Percentiles rank a stretch among this genome's conserved stretches.
Conservation (phyloP, 768 basidiomycete genomes). For the Rhodotorula taiwanensis region DNA sequence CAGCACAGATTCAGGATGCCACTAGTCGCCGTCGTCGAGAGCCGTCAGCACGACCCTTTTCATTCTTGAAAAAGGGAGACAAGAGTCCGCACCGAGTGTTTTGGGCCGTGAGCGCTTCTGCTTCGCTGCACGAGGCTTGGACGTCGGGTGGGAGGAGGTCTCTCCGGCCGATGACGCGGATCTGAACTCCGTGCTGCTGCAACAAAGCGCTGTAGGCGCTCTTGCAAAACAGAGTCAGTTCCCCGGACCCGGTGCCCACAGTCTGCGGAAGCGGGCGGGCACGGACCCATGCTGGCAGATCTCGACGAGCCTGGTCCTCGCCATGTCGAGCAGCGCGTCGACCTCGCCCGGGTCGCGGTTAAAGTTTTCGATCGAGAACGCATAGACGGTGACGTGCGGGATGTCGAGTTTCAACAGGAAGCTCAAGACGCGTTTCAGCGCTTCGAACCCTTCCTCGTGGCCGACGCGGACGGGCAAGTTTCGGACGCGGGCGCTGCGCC, state of each 20-base stretch:
- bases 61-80: not conserved
- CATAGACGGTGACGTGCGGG: conserved; percentile 82
- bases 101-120: conserved; percentile 67
- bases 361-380: conserved; percentile 98
- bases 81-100: conserved; percentile 58
- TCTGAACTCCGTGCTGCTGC: conserved; percentile 69
- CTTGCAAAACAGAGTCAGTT: not conserved
- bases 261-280: not conserved
- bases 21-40: conserved; percentile 50
- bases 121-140: conserved; percentile 59
- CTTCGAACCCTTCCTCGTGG: conserved; percentile 74
- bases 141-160: conserved; percentile 73
- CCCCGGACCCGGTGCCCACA: too few species aligned
- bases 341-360: conserved; percentile 80
- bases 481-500: conserved; percentile 63
- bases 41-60: too few species aligned
- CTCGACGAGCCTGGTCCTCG: conserved; percentile 68
- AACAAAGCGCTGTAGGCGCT: conserved; percentile 60
- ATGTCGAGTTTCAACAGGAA: conserved; percentile 74
- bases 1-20: conserved; percentile 86
- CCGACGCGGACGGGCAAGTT: conserved; percentile 48
- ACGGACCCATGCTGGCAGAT: conserved; percentile 74
- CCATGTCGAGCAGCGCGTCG: conserved; percentile 74
- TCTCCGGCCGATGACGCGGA: conserved; percentile 71
- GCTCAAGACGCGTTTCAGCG: conserved; percentile 63